Base-by-base conservation (phyloP, 306 rosid genomes). In the Rosa multiflora region DNA sequence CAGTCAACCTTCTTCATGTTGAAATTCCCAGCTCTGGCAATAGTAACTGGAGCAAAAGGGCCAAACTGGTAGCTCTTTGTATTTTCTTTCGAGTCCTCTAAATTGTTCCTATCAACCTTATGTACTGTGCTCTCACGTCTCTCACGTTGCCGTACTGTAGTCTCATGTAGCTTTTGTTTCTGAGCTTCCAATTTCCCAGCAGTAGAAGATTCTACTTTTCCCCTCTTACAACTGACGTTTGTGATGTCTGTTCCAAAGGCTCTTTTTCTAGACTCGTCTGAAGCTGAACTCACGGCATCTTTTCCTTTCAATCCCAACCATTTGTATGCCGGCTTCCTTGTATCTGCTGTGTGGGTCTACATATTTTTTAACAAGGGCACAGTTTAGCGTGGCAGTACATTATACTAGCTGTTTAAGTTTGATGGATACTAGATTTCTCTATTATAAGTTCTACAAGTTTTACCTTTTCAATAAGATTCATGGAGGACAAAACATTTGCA, bases 401-500 rank as follows among this genome's bases (percentile, higher is more conserved):
- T 26, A 39, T 37, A 73, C 68, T 32, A 26, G 18, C 21, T 5
- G 48, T 29, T 42, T 59, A 47, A 29, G 48, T 26, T 26, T 26
- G 29, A 26, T 26, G 29, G 29, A 26, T 26, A 26, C 29, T 26
- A 26, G 29, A 26, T 23, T 11, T 10, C n/a, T 21, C 3, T 26
- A 26, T 11, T 3, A 4, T 23, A 72, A 10, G 8, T 48, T 32
- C 64, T 6, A 20, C 3, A 18, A 4, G 17, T 4, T 23, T 44
- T 66, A 93, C 99, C 98, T 93, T 95, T 82, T 95, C 97, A 59
- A 95, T 95, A 4, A 95, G 96, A 59, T 76, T 90, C 88, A 95
- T 89, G 61, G 99, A 91, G 55, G 98, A 90, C 70, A 93, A 79
- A 77, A 95, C 98, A 80, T 95, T 95, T 51, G 98, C 99, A 40